These are phyloP conservation scores for Euphorbia corollata DNA, from an alignment of 441 rosid species.

Conservation along the genomic window DNA sequence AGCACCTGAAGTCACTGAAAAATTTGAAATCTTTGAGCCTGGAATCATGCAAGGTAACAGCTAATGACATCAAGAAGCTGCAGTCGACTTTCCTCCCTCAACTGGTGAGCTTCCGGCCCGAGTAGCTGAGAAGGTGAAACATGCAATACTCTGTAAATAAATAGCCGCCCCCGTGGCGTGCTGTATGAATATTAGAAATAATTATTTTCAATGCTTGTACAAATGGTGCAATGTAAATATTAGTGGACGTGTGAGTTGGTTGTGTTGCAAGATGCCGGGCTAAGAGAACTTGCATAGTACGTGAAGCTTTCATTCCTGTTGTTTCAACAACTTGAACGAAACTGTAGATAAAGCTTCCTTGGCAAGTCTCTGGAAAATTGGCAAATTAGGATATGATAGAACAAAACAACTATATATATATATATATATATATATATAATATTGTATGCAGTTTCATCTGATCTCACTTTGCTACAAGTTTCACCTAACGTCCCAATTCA, in stretches of 20 bases:
- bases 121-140: conserved; percentile 25
- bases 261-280: neutral
- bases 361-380: too few species aligned
- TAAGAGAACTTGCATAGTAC: neutral
- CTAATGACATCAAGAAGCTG: conserved; percentile 69
- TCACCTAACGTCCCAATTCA: too few species aligned
- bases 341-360: conserved; percentile 21
- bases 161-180: neutral
- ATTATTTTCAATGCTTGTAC: too few species aligned
- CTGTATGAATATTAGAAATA: too few species aligned
- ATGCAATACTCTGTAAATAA: conserved; percentile 12
- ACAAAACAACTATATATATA: too few species aligned
- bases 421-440: too few species aligned
- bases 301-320: conserved; percentile 16
- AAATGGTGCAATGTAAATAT: conserved; percentile 19
- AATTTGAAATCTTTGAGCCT: conserved; percentile 58
- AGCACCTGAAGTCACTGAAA: conserved; percentile 65
- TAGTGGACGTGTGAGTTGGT: neutral
- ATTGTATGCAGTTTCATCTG: too few species aligned
- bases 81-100: conserved; percentile 56
- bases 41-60: conserved; percentile 79
- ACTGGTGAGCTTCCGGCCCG: conserved; percentile 75
- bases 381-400: too few species aligned
- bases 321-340: conserved; percentile 17
- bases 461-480: too few species aligned